These are phyloP conservation scores for Fusarium nodosum DNA, from an alignment of 2,329 filamentous ascomycete species.

Conservation along the genomic window DNA sequence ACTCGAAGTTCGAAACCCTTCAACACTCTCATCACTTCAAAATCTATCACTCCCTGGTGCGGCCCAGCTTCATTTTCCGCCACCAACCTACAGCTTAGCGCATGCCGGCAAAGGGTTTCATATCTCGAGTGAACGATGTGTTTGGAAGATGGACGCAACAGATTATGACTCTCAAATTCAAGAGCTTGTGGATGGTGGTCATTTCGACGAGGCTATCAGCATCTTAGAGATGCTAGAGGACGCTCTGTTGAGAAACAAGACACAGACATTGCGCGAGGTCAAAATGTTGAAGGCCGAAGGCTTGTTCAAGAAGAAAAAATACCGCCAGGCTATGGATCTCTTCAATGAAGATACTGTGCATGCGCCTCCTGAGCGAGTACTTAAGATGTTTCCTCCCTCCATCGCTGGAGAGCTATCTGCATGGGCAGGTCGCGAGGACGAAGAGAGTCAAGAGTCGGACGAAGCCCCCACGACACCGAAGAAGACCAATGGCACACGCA, in stretches of 20 bases:
- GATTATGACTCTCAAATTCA: slow-evolving; percentile 93
- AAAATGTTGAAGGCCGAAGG: slow-evolving; percentile 92
- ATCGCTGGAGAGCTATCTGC: slow-evolving; percentile 87
- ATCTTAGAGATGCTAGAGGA: slow-evolving; percentile 92
- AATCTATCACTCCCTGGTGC: slow-evolving; percentile 85
- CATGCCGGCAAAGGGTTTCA: slow-evolving; percentile 97
- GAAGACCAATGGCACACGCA: slow-evolving; percentile 48
- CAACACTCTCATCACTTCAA: slow-evolving; percentile 90
- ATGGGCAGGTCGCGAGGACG: slow-evolving; percentile 57
- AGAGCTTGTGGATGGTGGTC: slow-evolving; percentile 78
- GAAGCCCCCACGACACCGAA: slow-evolving; percentile 51
- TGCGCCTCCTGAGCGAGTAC: slow-evolving; percentile 89
- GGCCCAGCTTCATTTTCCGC: slow-evolving; percentile 88
- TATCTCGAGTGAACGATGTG: slow-evolving; percentile 88
- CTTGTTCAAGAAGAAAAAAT: slow-evolving; percentile 86
- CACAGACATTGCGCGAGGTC: slow-evolving; percentile 82
- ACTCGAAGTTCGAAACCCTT: slow-evolving; percentile 91
- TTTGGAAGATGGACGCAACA: slow-evolving; percentile 96
- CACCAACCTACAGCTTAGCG: slow-evolving; percentile 92
- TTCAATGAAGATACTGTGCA: slow-evolving; percentile 87
- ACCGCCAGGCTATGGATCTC: slow-evolving; percentile 86
- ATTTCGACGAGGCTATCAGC: slow-evolving; percentile 93
- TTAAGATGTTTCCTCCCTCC: slow-evolving; percentile 83
- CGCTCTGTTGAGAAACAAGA: slow-evolving; percentile 87
- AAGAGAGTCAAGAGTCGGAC: slow-evolving; percentile 56